Evolutionary conservation across 768 basidiomycete genomes (phyloP).

Genomic region (Polyporus arcularius): DNA sequence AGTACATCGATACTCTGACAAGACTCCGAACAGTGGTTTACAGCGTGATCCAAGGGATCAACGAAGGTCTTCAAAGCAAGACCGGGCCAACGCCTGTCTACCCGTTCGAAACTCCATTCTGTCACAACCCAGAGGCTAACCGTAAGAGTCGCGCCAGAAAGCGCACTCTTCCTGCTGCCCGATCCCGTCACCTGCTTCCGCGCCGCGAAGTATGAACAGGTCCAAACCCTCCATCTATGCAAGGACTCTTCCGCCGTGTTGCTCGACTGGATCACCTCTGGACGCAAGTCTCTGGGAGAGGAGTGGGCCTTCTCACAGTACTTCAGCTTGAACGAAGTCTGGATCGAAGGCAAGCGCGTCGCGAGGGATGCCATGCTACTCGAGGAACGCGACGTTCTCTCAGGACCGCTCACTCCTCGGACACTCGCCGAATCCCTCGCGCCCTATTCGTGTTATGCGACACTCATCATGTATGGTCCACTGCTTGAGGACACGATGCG

Average conservation of each 20-base stretch:
- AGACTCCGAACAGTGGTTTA: background rate
- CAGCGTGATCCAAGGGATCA: slow-evolving; percentile 60
- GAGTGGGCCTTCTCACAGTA: slow-evolving; percentile 89
- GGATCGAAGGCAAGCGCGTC: slow-evolving; percentile 60
- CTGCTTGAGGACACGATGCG: slow-evolving; percentile 48
- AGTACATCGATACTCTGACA: background rate
- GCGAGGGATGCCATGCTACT: slow-evolving; percentile 81
- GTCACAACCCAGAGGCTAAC: slow-evolving; percentile 66
- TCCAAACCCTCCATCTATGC: slow-evolving; percentile 74
- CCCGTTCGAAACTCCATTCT: slow-evolving; percentile 16
- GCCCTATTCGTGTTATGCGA: slow-evolving; percentile 92
- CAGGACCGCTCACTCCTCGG: slow-evolving; percentile 38
- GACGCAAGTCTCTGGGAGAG: slow-evolving; percentile 79
- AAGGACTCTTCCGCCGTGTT: slow-evolving; percentile 64
- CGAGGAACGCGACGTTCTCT: slow-evolving; percentile 41
- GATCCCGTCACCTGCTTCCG: slow-evolving; percentile 94
- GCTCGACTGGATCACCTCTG: slow-evolving; percentile 92
- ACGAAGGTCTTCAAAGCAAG: slow-evolving; percentile 94
- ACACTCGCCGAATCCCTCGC: slow-evolving; percentile 60
- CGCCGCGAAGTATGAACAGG: slow-evolving; percentile 78
- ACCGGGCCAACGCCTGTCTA: slow-evolving; percentile 55
- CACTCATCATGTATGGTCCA: slow-evolving; percentile 78
- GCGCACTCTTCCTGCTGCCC: slow-evolving; percentile 79
- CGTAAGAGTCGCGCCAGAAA: slow-evolving; percentile 50
- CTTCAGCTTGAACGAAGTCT: slow-evolving; percentile 83